Evolutionary conservation across 306 rosid species (phyloP).

Genomic region (Erythrophleum fordii): DNA sequence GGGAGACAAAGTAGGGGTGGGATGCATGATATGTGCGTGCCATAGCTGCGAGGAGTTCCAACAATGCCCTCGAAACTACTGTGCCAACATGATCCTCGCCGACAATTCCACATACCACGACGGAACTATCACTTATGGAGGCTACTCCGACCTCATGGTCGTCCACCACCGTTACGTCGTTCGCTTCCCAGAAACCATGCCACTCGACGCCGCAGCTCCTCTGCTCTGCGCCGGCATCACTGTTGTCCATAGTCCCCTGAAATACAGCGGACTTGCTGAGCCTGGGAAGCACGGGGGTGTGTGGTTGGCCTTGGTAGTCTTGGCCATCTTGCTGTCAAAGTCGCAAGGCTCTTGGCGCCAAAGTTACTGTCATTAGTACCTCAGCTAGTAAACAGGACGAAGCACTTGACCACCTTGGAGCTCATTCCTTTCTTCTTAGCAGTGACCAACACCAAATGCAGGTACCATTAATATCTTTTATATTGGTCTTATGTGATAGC

Average conservation of each 20-base stretch:
- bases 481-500: too few relatives aligned
- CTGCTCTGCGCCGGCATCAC: slow-evolving; percentile 45
- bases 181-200: slow-evolving; percentile 20
- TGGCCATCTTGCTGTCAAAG: slow-evolving; percentile 42
- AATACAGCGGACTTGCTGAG: slow-evolving; percentile 9
- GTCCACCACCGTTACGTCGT: slow-evolving; percentile 23
- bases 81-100: slow-evolving; percentile 19
- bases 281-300: slow-evolving; percentile 31
- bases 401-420: slow-evolving; percentile 39
- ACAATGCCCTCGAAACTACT: slow-evolving; percentile 36
- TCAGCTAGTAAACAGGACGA: slow-evolving; percentile 25
- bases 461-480: background rate
- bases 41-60: slow-evolving; percentile 18
- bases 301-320: slow-evolving; percentile 45
- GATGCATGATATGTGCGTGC: slow-evolving; percentile 36
- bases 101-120: slow-evolving; percentile 17
- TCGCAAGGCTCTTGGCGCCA: slow-evolving; percentile 41
- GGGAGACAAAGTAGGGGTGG: slow-evolving; percentile 41
- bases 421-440: slow-evolving; percentile 39
- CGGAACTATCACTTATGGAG: slow-evolving; percentile 40
- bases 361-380: slow-evolving; percentile 42
- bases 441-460: slow-evolving; percentile 26
- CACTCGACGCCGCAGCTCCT: slow-evolving; percentile 37
- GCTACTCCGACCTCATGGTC: slow-evolving; percentile 39
- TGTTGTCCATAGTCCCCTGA: slow-evolving; percentile 44